Evolutionary conservation across 169 alveolate species (phyloP).

Genomic region (Plasmodium blacklocki): DNA sequence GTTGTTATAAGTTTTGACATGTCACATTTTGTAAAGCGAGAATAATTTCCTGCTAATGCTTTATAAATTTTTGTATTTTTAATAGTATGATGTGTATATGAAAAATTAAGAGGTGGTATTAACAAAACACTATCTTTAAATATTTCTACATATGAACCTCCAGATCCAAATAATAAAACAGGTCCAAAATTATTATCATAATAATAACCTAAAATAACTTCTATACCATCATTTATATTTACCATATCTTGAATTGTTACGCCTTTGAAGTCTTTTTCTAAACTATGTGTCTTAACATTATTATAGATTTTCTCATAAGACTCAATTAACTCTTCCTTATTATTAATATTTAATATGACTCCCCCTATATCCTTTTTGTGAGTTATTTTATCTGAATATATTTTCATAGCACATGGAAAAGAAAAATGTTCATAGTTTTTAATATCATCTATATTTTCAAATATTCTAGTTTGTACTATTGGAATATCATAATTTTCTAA

Average conservation of each 20-base stretch:
- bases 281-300: conserved; percentile 48
- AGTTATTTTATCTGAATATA: conserved; percentile 78
- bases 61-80: conserved; percentile 73
- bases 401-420: conserved; percentile 82
- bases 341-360: conserved; percentile 76
- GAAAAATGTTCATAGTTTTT: conserved; percentile 17
- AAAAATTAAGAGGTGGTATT: conserved; percentile 73
- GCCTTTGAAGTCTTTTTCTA: conserved; percentile 81
- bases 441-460: conserved; percentile 56
- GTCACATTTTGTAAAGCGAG: conserved; percentile 65
- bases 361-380: conserved; percentile 86
- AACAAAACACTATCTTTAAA: conserved; percentile 80
- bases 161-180: conserved; percentile 85
- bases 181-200: conserved; percentile 85
- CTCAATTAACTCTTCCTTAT: conserved; percentile 64
- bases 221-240: conserved; percentile 73
- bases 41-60: conserved; percentile 47
- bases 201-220: conserved; percentile 79
- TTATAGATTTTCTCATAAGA: conserved; percentile 73
- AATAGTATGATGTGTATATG: conserved; percentile 58
- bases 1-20: conserved; percentile 46
- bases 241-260: conserved; percentile 83
- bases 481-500: conserved; percentile 78
- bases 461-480: conserved; percentile 65
- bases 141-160: conserved; percentile 87